Conservation (phyloP, 2,329 filamentous ascomycete species). For the Huntiella decipiens region DNA sequence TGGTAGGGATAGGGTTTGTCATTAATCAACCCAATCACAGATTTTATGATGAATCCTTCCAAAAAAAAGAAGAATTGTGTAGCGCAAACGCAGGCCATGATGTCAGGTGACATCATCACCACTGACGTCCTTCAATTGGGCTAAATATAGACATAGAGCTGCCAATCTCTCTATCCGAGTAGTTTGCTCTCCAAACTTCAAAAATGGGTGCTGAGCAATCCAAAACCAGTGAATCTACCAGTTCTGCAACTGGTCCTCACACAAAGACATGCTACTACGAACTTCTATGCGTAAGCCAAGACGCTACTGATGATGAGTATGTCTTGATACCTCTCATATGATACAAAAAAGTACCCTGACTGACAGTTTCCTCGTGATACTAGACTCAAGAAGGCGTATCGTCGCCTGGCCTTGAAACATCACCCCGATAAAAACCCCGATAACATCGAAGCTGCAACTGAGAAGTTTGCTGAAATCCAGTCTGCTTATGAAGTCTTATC, state of each 20-base stretch:
- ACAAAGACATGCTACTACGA: constrained; percentile 74
- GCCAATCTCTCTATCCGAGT: background rate
- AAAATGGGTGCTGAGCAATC: constrained; percentile 39
- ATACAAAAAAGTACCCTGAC: background rate
- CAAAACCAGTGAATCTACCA: constrained; percentile 18
- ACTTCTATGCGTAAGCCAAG: constrained; percentile 52
- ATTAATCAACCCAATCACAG: no score
- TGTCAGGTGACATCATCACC: no score
- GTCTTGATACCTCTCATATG: constrained; percentile 13
- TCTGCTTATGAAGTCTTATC: constrained; percentile 90
- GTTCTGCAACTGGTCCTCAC: constrained; percentile 14
- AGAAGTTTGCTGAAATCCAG: constrained; percentile 77
- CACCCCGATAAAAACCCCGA: constrained; percentile 89
- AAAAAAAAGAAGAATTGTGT: no score
- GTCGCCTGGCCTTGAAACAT: constrained; percentile 73
- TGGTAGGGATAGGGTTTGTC: no score
- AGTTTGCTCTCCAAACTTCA: background rate
- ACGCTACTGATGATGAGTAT: constrained; percentile 66
- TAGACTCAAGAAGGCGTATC: constrained; percentile 86
- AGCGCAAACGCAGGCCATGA: no score
- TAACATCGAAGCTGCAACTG: constrained; percentile 66
- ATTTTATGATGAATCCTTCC: no score
- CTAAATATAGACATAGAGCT: no score
- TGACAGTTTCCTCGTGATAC: background rate
- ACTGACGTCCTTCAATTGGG: no score